Percentiles rank a stretch among this genome's conserved stretches.
phyloP scores from a whole-genome alignment of 345 rosid genomes.

The Luvunga scandens region DNA sequence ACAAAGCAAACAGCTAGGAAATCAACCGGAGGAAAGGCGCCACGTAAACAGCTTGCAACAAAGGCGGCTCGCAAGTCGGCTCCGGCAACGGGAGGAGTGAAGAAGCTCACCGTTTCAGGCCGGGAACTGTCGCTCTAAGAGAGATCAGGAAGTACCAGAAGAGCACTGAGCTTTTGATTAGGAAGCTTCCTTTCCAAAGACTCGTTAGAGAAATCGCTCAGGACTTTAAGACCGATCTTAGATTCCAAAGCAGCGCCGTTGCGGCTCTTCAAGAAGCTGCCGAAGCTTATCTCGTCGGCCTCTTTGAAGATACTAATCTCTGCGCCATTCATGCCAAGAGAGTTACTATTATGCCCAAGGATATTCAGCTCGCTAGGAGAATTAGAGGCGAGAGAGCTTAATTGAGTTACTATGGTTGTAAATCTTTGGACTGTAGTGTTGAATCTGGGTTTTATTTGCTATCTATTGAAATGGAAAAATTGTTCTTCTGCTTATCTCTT shows the following conservation, averaged over 20 bases:
- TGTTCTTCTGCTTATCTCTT: not conserved
- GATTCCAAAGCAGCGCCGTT: slow-evolving; percentile 60
- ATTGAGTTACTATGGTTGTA: not conserved
- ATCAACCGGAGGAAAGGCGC: slow-evolving; percentile 64
- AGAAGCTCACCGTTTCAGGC: slow-evolving; percentile 67
- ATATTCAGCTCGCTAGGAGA: slow-evolving; percentile 55
- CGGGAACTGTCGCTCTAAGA: slow-evolving; percentile 52
- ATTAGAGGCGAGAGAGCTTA: slow-evolving; percentile 54
- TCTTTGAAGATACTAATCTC: slow-evolving; percentile 50
- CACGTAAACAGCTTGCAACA: slow-evolving; percentile 59
- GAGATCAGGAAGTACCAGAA: slow-evolving; percentile 61
- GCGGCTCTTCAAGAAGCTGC: slow-evolving; percentile 58
- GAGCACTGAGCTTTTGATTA: slow-evolving; percentile 51
- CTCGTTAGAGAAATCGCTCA: slow-evolving; percentile 61
- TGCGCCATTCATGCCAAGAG: slow-evolving; percentile 65
- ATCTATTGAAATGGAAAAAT: not conserved
- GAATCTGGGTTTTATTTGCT: not conserved
- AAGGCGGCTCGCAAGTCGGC: slow-evolving; percentile 65
- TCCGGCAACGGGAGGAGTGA: slow-evolving; percentile 66
- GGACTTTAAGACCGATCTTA: slow-evolving; percentile 54
- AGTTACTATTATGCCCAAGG: slow-evolving; percentile 68
- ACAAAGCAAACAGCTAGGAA: slow-evolving; percentile 64
- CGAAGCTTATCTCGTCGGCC: slow-evolving; percentile 49
- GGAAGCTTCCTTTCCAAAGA: slow-evolving; percentile 56
- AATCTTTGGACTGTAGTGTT: not conserved